Base-by-base conservation (phyloP, 2,329 filamentous ascomycete genomes). In the Mycocentrospora acerina region DNA sequence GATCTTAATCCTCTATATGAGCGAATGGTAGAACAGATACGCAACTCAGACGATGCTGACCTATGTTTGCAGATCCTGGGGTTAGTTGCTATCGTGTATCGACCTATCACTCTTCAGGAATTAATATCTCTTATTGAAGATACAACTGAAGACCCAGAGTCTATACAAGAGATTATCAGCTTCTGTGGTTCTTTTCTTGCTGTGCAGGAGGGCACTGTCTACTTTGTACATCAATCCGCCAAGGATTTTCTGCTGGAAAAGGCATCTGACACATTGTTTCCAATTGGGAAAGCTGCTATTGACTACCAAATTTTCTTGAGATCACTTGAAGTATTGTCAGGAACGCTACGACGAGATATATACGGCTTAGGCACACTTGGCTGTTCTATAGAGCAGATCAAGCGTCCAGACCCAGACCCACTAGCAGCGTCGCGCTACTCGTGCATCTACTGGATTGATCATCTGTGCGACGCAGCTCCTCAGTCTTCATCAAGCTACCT, bases 1-100 rank as follows among this genome's bases (percentile, higher is more conserved):
- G 64, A 64, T 0, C 63, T 75, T 0, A 35, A 69, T 24, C 4
- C 42, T 1, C 41, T 75, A 1, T 75, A 75, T 32, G 2, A 44
- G 1, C 55, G 55, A 10, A 75, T 74, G 67, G 47, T 73, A 16
- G 22, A 49, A 0, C 48, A 64, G 4, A 66, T 74, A 13, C 22
- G n/a, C n/a, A n/a, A n/a, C n/a, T n/a, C n/a, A n/a, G n/a, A n/a
- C n/a, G n/a, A n/a, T n/a, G n/a, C n/a, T n/a, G n/a, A n/a, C n/a
- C n/a, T n/a, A n/a, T n/a, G n/a, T n/a, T n/a, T n/a, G n/a, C n/a
- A n/a, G n/a, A n/a, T n/a, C n/a, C n/a, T n/a, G n/a, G n/a, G n/a
- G n/a, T n/a, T n/a, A n/a, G n/a, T n/a, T n/a, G n/a, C n/a, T n/a
- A n/a, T n/a, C n/a, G n/a, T n/a, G n/a, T n/a, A n/a, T n/a, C n/a